Evolutionary conservation across 148 eudicot species (phyloP).

Genomic region (Rheum nobile): DNA sequence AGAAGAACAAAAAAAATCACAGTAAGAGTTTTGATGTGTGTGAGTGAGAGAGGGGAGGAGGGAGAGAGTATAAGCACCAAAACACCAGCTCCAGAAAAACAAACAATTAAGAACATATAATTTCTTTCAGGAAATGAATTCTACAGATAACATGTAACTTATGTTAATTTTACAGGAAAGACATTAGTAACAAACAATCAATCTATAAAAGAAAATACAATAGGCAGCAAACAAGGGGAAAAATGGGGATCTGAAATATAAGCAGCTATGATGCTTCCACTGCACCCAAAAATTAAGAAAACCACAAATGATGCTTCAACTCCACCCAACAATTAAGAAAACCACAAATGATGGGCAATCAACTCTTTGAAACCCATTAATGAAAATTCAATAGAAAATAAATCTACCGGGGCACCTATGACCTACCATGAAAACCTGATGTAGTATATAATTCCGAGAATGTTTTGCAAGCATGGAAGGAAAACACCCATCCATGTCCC

Average conservation of each 20-base stretch:
- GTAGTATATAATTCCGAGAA: conserved; percentile 90
- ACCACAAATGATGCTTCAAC: background rate
- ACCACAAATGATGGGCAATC: background rate
- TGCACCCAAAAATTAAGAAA: too few relatives aligned
- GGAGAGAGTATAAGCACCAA: background rate
- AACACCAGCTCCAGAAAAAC: background rate
- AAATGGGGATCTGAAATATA: background rate
- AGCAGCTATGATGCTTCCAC: background rate
- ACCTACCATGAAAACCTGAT: conserved; percentile 90
- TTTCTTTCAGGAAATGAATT: background rate
- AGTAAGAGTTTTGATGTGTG: background rate
- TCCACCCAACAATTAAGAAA: background rate
- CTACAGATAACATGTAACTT: background rate
- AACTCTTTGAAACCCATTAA: background rate
- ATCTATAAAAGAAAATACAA: background rate
- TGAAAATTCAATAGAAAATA: background rate
- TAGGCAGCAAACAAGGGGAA: background rate
- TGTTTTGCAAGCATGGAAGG: conserved; percentile 93
- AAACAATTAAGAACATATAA: background rate
- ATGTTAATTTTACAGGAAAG: background rate
- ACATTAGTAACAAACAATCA: background rate
- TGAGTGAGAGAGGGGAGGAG: background rate
- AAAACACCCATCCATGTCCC: conserved; percentile 99
- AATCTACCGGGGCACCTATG: background rate
- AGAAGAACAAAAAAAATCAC: background rate